Base-by-base conservation (phyloP, 257 asterid species). In the Haberlea rhodopensis region DNA sequence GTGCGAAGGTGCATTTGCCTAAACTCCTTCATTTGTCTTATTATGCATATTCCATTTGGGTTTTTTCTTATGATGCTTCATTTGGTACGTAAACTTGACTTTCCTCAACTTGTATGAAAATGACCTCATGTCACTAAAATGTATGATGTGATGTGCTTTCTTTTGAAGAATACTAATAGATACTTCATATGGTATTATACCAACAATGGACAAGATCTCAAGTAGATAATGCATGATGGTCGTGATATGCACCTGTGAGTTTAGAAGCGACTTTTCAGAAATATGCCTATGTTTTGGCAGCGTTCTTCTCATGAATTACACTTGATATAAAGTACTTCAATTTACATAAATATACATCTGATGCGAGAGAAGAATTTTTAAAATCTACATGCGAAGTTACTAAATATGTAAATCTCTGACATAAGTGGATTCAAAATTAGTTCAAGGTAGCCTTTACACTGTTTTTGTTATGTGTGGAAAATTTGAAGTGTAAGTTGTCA, bases 1-100 rank as follows among this genome's bases (percentile, higher is more conserved):
- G 77, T 71, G 71, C 76, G 58, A 90, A 90, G 95, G 97, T 90
- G 46, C 63, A 28, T 28, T 53, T 65, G 28, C 62, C 60, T 67
- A 9, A 25, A 28, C 27, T 63, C 52, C n/a, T 51, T 22, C 31
- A 31, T 3, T 40, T 11, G 24, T 37, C 57, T 13, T 66, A 23
- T 19, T 34, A 21, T 58, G 55, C 45, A 1, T 29, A 24, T 28
- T 62, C 23, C 27, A 3, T 67, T 63, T 13, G 29, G n/a, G n/a
- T 53, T 40, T 40, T 16, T 8, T 6, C 8, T 20, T 18, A 45
- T 20, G 18, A 21, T 43, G 27, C 21, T 40, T 19, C 29, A 28
- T 24, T 56, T 48, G 16, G 34, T 43, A 9, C 19, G 13, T 2
- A 23, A 69, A 60, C 24, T 53, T 18, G 40, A 62, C 49, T 22